Percentiles rank a stretch among this genome's conserved stretches.
Evolutionary conservation across 2,329 filamentous ascomycete genomes (phyloP).

Genomic region (Talaromyces amestolkiae): DNA sequence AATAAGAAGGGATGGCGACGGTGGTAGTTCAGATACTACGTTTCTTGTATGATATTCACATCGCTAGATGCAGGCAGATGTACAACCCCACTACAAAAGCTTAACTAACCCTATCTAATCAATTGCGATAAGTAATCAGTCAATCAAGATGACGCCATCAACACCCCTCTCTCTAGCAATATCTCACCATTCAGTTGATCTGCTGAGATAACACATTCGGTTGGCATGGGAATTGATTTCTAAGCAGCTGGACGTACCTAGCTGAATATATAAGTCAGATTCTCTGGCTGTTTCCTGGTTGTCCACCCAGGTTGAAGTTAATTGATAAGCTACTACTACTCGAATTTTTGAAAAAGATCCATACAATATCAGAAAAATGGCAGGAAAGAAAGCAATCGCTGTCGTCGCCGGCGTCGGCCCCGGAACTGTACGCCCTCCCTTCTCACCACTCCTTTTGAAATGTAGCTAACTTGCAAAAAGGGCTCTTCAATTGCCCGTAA

Average conservation of each 20-base stretch:
- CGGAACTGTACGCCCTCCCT: constrained; percentile 37
- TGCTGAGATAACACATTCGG: background rate
- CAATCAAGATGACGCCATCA: constrained; percentile 11
- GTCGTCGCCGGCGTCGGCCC: constrained; percentile 49
- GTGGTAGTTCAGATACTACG: constrained; percentile 3
- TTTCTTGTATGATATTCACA: background rate
- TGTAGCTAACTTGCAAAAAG: constrained; percentile 20
- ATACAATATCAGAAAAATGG: background rate
- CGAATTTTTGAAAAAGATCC: too few relatives aligned
- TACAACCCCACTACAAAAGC: background rate
- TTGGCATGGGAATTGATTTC: constrained; percentile 4
- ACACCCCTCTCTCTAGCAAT: background rate
- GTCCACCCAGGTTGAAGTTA: background rate
- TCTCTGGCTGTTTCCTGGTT: background rate
- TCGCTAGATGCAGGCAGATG: background rate
- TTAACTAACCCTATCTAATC: background rate
- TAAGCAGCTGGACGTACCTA: background rate
- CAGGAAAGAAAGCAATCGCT: constrained; percentile 41
- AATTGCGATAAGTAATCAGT: background rate
- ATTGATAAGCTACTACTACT: background rate
- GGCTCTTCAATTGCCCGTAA: constrained; percentile 60
- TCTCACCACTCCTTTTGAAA: background rate
- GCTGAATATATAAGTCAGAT: too few relatives aligned
- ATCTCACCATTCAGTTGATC: background rate
- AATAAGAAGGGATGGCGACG: constrained; percentile 12